These are phyloP conservation scores for Scytalidium sp. DNA, from an alignment of 2,329 filamentous ascomycete genomes.

Conservation along the genomic window DNA sequence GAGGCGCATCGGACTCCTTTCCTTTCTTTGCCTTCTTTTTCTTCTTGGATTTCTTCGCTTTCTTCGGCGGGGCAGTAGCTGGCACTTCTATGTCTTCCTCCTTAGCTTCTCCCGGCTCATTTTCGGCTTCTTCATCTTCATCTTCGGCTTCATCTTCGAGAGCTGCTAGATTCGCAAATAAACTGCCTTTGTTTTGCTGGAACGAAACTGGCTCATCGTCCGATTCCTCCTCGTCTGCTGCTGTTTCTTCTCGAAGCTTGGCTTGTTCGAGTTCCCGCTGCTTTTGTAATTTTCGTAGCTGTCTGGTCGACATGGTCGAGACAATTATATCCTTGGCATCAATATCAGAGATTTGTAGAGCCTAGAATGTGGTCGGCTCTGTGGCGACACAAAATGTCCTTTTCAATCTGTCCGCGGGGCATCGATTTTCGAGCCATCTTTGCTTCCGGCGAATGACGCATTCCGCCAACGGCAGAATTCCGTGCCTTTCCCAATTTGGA, in stretches of 20 bases:
- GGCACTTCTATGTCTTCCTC: conserved; percentile 30
- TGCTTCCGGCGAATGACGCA: conserved; percentile 23
- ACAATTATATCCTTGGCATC: background rate
- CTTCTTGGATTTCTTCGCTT: conserved; percentile 52
- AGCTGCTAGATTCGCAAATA: conserved; percentile 51
- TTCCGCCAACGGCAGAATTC: conserved; percentile 1
- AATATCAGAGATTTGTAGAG: background rate
- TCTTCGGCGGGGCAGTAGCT: conserved; percentile 19
- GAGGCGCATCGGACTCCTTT: conserved; percentile 26
- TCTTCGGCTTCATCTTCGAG: conserved; percentile 37
- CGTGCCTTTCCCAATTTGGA: background rate
- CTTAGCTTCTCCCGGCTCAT: conserved; percentile 26
- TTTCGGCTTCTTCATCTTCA: conserved; percentile 27
- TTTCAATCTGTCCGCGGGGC: background rate
- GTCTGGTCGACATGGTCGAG: conserved; percentile 29
- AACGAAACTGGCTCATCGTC: conserved; percentile 23
- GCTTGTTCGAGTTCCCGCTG: conserved; percentile 27
- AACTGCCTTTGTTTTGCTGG: conserved; percentile 42
- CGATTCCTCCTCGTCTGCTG: conserved; percentile 24
- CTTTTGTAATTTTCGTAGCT: conserved; percentile 31
- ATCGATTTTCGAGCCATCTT: background rate
- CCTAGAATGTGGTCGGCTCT: background rate
- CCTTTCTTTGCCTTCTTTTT: conserved; percentile 58
- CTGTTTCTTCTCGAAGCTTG: conserved; percentile 16
- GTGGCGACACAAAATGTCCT: background rate